These are phyloP conservation scores for Thalia dealbata DNA, from an alignment of 176 grass and related monocot genomes.

Conservation along the genomic window DNA sequence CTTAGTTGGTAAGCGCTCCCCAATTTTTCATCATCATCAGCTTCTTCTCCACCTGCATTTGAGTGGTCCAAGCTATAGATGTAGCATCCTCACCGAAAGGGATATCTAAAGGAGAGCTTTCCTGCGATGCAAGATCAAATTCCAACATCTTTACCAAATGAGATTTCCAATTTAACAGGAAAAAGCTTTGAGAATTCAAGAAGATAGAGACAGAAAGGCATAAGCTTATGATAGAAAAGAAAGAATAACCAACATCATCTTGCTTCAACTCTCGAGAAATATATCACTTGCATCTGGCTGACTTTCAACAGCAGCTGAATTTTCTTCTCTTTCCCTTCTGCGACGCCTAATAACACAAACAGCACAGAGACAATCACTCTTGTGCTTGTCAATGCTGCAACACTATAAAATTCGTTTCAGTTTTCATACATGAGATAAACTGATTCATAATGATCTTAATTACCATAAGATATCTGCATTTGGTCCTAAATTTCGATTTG, in stretches of 20 bases:
- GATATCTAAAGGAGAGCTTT: constrained; percentile 33
- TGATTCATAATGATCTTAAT: background rate
- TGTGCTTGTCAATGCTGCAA: constrained; percentile 65
- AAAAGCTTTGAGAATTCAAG: background rate
- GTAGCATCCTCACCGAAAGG: constrained; percentile 45
- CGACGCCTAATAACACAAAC: constrained; percentile 73
- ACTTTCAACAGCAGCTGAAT: constrained; percentile 31
- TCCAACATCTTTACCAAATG: background rate
- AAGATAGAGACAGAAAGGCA: constrained; percentile 4
- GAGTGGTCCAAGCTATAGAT: constrained; percentile 50
- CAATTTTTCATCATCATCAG: constrained; percentile 9
- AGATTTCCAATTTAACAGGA: constrained; percentile 5
- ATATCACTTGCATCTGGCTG: constrained; percentile 31
- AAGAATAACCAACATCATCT: too few species aligned
- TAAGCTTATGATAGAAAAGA: background rate
- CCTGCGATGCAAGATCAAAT: constrained; percentile 24
- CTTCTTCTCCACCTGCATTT: constrained; percentile 26
- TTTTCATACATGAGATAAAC: background rate
- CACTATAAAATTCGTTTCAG: constrained; percentile 22
- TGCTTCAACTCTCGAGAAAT: constrained; percentile 32
- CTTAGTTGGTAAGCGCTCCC: too few species aligned
- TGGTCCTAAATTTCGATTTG: background rate
- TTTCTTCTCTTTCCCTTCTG: constrained; percentile 64
- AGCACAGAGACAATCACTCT: constrained; percentile 62
- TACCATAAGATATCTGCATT: background rate